These are phyloP conservation scores for Albophoma yamanashiensis DNA, from an alignment of 2,329 filamentous ascomycete species.

Conservation along the genomic window DNA sequence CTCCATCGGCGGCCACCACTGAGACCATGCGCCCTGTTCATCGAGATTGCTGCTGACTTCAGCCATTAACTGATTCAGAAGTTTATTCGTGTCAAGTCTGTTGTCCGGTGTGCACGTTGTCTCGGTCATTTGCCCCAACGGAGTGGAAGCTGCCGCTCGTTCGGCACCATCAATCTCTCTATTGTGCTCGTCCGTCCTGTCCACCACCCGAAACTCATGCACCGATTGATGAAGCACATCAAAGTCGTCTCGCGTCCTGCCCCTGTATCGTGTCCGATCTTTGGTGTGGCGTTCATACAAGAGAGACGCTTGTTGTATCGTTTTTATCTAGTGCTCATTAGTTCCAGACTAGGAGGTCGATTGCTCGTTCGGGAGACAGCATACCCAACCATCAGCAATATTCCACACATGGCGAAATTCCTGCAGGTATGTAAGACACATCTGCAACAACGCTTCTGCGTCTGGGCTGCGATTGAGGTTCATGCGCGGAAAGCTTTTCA, in stretches of 20 bases:
- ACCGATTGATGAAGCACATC: conserved; percentile 18
- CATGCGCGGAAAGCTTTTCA: conserved; percentile 28
- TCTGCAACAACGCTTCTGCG: conserved; percentile 10
- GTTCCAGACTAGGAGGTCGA: neutral
- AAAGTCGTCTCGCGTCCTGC: conserved; percentile 16
- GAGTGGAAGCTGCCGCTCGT: neutral
- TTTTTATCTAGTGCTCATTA: conserved; percentile 9
- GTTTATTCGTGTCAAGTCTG: conserved; percentile 9
- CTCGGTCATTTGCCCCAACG: neutral
- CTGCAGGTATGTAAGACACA: conserved; percentile 15
- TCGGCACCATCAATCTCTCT: conserved; percentile 18
- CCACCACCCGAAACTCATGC: conserved; percentile 18
- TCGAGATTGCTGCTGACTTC: conserved; percentile 15
- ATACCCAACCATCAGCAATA: conserved; percentile 17
- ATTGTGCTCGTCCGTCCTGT: conserved; percentile 18
- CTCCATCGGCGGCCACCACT: conserved; percentile 15
- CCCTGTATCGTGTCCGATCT: conserved; percentile 11
- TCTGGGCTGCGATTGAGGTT: conserved; percentile 21
- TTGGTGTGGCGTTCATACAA: conserved; percentile 14
- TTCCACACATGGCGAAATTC: conserved; percentile 17
- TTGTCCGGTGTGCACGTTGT: neutral
- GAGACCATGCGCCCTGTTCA: conserved; percentile 15
- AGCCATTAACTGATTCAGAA: conserved; percentile 12
- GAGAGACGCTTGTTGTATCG: conserved; percentile 13
- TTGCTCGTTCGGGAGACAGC: neutral